Percentiles rank a stretch among this genome's conserved stretches.
These are phyloP conservation scores for Inga leiocalycina DNA, from an alignment of 306 rosid genomes.

Conservation along the genomic window DNA sequence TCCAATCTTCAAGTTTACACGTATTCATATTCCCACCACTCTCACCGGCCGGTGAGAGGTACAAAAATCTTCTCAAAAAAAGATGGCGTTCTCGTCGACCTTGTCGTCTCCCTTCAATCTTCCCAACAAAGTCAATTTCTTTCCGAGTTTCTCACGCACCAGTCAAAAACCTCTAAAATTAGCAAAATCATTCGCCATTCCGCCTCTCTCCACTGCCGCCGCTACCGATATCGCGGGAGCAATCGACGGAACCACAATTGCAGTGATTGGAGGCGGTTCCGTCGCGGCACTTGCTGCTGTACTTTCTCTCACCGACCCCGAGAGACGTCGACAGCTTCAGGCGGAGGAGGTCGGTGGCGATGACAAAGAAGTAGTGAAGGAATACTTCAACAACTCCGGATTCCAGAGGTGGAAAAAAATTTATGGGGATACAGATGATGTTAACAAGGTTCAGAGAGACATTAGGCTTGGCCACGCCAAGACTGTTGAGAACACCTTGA, in stretches of 20 bases:
- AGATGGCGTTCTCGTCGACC: slow-evolving; percentile 59
- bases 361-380: slow-evolving; percentile 92
- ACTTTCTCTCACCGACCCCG: slow-evolving; percentile 79
- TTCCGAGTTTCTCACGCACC: slow-evolving; percentile 37
- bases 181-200: slow-evolving; percentile 53
- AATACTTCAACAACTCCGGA: slow-evolving; percentile 88
- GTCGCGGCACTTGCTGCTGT: slow-evolving; percentile 75
- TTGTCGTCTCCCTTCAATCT: slow-evolving; percentile 40
- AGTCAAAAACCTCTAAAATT: slow-evolving; percentile 34
- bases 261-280: slow-evolving; percentile 74
- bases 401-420: slow-evolving; percentile 97
- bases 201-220: slow-evolving; percentile 60
- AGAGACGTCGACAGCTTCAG: slow-evolving; percentile 69
- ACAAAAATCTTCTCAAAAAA: background rate
- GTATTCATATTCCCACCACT: background rate
- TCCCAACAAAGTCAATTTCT: slow-evolving; percentile 30
- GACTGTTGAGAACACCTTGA: slow-evolving; percentile 74
- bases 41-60: slow-evolving; percentile 28
- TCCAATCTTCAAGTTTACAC: background rate
- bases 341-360: slow-evolving; percentile 95
- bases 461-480: slow-evolving; percentile 85
- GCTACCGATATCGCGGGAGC: slow-evolving; percentile 54
- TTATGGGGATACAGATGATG: slow-evolving; percentile 90
- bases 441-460: slow-evolving; percentile 79
- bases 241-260: slow-evolving; percentile 70